These are phyloP conservation scores for Gymnopilus junonius DNA, from an alignment of 768 basidiomycete species.

Conservation along the genomic window DNA sequence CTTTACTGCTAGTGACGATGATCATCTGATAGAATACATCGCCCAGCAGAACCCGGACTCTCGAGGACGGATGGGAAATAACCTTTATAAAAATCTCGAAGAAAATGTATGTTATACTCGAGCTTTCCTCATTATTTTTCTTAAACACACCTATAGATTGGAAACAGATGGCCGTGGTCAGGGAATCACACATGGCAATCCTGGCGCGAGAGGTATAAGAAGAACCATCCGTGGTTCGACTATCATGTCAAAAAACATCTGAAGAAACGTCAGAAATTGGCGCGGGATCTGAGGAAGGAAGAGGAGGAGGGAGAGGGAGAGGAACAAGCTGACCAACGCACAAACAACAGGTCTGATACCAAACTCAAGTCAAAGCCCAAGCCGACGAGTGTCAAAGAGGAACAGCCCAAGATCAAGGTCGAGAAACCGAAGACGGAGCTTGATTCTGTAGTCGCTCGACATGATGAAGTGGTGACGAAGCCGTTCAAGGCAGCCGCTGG, in stretches of 20 bases:
- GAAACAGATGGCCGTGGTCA: conserved; percentile 54
- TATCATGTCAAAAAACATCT: conserved; percentile 32
- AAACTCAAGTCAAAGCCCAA: background rate
- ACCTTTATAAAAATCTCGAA: conserved; percentile 45
- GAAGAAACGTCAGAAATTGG: background rate
- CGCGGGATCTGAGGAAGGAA: conserved; percentile 15
- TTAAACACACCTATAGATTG: conserved; percentile 4
- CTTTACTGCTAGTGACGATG: conserved; percentile 22
- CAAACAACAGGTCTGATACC: background rate
- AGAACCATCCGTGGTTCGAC: conserved; percentile 47
- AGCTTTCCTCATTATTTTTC: background rate
- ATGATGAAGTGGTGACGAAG: background rate
- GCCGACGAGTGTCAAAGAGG: background rate
- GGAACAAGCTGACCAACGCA: background rate
- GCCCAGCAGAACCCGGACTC: conserved; percentile 48
- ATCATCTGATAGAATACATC: conserved; percentile 31
- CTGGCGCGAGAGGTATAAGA: conserved; percentile 66
- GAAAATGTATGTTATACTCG: conserved; percentile 44
- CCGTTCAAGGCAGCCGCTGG: background rate
- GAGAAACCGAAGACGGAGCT: background rate
- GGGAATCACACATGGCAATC: conserved; percentile 57
- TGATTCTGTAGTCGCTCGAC: background rate
- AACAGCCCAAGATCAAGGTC: background rate
- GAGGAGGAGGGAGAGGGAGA: conserved; percentile 9
- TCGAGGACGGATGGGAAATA: conserved; percentile 49